A percentile compares a stretch with the other conserved stretches of the same genome.
Conservation (phyloP, 495 filamentous ascomycete genomes). For the Xylaria bambusicola region DNA sequence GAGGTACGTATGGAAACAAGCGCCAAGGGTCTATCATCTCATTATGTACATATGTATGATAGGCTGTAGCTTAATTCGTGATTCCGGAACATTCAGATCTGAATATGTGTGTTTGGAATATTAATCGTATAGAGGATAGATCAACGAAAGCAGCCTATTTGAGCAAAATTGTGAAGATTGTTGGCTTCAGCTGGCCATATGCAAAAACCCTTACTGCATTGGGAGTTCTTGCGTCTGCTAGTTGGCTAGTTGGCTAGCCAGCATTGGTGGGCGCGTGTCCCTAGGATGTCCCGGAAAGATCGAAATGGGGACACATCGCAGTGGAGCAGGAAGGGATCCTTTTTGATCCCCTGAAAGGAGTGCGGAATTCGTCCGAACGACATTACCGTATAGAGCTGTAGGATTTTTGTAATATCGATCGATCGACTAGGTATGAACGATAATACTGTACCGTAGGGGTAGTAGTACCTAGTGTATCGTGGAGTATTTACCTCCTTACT, state of each 20-base stretch:
- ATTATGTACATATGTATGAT: too few species aligned
- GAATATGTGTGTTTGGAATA: too few species aligned
- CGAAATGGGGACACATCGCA: background rate
- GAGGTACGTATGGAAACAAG: too few species aligned
- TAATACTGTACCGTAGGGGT: too few species aligned
- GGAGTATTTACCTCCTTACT: too few species aligned
- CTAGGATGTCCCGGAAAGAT: constrained; percentile 15
- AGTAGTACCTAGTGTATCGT: too few species aligned
- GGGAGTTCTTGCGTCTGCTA: constrained; percentile 5
- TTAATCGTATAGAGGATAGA: background rate
- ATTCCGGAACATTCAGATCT: too few species aligned
- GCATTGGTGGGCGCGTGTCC: background rate
- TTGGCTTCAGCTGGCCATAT: constrained; percentile 14
- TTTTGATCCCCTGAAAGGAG: background rate
- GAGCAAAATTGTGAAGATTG: background rate
- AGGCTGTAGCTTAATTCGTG: too few species aligned
- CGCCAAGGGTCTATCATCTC: too few species aligned
- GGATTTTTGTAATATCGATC: background rate
- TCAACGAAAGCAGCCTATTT: background rate
- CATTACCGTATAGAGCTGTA: background rate
- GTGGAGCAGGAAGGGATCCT: constrained; percentile 4
- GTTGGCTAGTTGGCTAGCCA: background rate
- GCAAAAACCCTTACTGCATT: constrained; percentile 9
- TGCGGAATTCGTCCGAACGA: constrained; percentile 12
- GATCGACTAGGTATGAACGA: too few species aligned